Conservation (phyloP, 345 rosid genomes). For the Bruguiera parviflora region DNA sequence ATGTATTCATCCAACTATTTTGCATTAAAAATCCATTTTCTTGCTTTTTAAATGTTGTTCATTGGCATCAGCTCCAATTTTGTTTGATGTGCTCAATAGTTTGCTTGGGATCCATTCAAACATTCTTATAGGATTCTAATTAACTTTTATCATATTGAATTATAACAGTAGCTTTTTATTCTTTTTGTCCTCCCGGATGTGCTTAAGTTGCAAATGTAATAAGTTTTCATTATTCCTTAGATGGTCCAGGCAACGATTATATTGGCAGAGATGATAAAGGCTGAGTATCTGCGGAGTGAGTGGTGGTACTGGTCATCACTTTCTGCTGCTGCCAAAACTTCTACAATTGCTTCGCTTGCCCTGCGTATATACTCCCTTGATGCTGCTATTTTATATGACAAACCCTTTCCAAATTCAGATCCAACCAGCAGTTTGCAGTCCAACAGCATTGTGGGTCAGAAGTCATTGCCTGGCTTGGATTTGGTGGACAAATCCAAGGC, state of each 20-base stretch:
- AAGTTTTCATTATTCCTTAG: constrained; percentile 33
- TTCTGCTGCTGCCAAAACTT: constrained; percentile 79
- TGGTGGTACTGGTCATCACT: constrained; percentile 99
- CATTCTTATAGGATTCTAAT: too few species aligned
- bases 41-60: too few species aligned
- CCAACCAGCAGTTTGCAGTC: constrained; percentile 39
- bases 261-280: constrained; percentile 85
- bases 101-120: too few species aligned
- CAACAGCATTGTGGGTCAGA: constrained; percentile 31
- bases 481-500: constrained; percentile 52
- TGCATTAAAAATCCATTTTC: too few species aligned
- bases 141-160: too few species aligned
- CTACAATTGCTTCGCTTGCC: constrained; percentile 76
- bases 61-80: too few species aligned
- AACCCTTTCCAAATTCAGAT: constrained; percentile 31
- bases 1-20: too few species aligned
- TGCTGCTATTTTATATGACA: constrained; percentile 71
- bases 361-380: constrained; percentile 80
- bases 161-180: too few species aligned
- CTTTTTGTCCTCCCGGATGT: too few species aligned
- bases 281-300: constrained; percentile 69
- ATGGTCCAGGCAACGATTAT: constrained; percentile 82
- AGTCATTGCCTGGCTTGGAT: constrained; percentile 40
- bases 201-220: too few species aligned
- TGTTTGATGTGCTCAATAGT: too few species aligned